These are phyloP conservation scores for Xylaria sp. DNA, from an alignment of 2,329 filamentous ascomycete genomes.

Conservation along the genomic window DNA sequence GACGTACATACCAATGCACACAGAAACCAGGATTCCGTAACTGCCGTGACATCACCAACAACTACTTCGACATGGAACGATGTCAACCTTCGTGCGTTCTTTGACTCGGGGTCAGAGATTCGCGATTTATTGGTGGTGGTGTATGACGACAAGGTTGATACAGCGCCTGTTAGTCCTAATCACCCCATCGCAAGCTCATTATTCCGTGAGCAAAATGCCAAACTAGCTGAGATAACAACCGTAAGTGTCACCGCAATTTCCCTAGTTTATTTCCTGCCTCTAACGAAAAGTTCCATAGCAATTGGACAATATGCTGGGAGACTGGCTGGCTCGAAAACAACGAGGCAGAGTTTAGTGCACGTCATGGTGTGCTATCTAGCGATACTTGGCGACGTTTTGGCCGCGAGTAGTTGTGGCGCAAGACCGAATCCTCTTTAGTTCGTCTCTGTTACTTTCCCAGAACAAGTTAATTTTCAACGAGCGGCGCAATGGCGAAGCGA, in stretches of 20 bases:
- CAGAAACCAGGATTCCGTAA: conserved; percentile 53
- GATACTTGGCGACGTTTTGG: neutral
- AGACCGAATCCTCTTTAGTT: conserved; percentile 11
- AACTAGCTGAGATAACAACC: conserved; percentile 83
- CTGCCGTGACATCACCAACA: conserved; percentile 61
- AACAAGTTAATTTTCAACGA: conserved; percentile 13
- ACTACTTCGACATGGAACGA: conserved; percentile 82
- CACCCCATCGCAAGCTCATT: conserved; percentile 82
- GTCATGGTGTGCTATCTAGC: neutral
- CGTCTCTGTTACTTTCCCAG: conserved; percentile 12
- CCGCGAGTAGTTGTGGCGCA: neutral
- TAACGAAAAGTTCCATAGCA: conserved; percentile 53
- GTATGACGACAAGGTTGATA: conserved; percentile 88
- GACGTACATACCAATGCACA: conserved; percentile 53
- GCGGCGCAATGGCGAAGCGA: conserved; percentile 26
- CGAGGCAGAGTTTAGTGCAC: conserved; percentile 31
- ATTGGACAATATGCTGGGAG: conserved; percentile 84
- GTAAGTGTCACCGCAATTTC: conserved; percentile 50
- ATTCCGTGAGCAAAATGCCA: conserved; percentile 86
- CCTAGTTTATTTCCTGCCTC: conserved; percentile 25
- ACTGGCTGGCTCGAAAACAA: conserved; percentile 77
- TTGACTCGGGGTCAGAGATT: conserved; percentile 88
- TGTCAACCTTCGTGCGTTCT: conserved; percentile 81
- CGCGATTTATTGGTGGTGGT: conserved; percentile 89
- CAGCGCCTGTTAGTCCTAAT: conserved; percentile 78